A percentile compares a stretch with the other conserved stretches of the same genome.
phyloP scores from a whole-genome alignment of 495 filamentous ascomycete genomes.

The Talaromyces ruber region DNA sequence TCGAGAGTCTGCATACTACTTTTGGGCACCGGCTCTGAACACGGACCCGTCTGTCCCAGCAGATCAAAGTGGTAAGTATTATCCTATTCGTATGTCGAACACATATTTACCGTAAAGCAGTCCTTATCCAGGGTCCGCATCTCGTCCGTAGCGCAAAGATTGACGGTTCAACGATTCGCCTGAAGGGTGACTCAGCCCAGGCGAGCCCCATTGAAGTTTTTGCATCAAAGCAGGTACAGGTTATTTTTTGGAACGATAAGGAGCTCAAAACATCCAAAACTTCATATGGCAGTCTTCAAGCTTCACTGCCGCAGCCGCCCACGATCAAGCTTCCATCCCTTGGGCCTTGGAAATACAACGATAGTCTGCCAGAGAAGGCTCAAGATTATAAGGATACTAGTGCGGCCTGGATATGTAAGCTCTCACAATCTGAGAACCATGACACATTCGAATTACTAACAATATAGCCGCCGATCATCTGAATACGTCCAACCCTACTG shows the following conservation, averaged over 20 bases:
- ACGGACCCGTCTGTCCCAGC: neutral
- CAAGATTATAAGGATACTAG: slow-evolving; percentile 51
- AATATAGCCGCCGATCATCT: neutral
- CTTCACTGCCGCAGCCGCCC: neutral
- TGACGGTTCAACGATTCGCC: neutral
- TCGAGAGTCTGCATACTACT: neutral
- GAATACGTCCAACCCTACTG: neutral
- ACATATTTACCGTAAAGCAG: neutral
- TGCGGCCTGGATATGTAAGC: slow-evolving; percentile 7
- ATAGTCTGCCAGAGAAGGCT: slow-evolving; percentile 61
- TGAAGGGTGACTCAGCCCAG: neutral
- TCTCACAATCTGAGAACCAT: neutral
- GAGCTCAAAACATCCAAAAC: neutral
- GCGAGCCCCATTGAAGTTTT: neutral
- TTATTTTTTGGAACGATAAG: neutral
- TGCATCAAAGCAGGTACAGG: neutral
- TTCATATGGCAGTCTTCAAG: neutral
- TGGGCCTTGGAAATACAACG: slow-evolving; percentile 52
- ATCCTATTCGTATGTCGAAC: neutral
- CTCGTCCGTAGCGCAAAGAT: neutral
- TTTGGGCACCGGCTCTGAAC: neutral
- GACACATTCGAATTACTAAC: neutral
- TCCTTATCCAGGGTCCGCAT: neutral
- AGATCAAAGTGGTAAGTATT: neutral
- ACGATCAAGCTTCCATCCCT: slow-evolving; percentile 45